Base-by-base conservation (phyloP, 75 land plant genomes). In the Selaginella tamariscina region DNA sequence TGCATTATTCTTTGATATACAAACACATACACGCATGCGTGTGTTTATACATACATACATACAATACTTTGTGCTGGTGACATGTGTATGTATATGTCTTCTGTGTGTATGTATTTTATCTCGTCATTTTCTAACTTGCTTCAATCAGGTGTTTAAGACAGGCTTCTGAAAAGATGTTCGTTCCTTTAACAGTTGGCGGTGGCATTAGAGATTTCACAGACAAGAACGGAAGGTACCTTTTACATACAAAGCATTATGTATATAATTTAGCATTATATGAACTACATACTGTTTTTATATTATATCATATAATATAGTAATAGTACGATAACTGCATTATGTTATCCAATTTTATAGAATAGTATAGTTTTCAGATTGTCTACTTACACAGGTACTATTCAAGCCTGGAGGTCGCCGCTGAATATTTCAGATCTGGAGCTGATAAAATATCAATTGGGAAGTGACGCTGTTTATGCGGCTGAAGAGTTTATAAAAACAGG, bases 141-240 rank as follows among this genome's bases (percentile, higher is more conserved):
- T 71, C 20, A 55, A 54, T 31, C 74, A 95, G 99, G 93, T 95
- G n/a, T 9, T 54, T 95, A 28, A 84, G 88, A 57, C 69, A 32
- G 21, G 68, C 99, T 60, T 95, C 99, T 30, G 97, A 95, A 70
- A 80, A 91, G 56, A 89, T 91, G 55, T 95, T 95, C 81, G 99
- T 95, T 24, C 99, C 99, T 28, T 74, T 95, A 20, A 95, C 99
- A 55, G 89, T 95, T 67, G 99, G 99, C 24, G 99, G 99, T 68
- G 99, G 99, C 11, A 95, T 95, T 59, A 75, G 86, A 68, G 99
- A 95, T 74, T 95, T 95, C 62, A 95, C 84, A 29, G 99, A 95
- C 77, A 82, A 72, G 33, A 77, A 85, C 84, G 99, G 99, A 54
- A 81, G 92, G 99, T 95, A 65, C 54, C 56, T 1, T 59, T 30